Evolutionary conservation across 345 rosid genomes (phyloP), one percentile per base, ranked within the genome.

Genomic region (Camelina sativa): DNA sequence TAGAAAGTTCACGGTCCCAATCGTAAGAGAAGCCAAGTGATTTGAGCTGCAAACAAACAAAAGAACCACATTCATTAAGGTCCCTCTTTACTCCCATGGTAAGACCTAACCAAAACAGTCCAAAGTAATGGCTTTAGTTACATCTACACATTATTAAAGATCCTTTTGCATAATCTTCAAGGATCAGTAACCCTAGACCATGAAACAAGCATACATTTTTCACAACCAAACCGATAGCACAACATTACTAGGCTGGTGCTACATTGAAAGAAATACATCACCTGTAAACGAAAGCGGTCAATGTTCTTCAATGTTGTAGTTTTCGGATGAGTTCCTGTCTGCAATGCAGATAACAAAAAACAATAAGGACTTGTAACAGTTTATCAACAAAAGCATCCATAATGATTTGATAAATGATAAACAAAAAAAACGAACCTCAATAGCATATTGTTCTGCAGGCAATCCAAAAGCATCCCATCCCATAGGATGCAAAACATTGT

Each of bases 401-500:
- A 8, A 23, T 62, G 17, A 44, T 10, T 4, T 16, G 28, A 77
- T 22, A 23, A 53, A 56, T 30, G 15, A 55, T 15, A 63, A 72
- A 56, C 58, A 44, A 71, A 41, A 55, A 50, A 41, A 55, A 51
- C 4, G 73, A 15, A 94, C 97, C 92, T 91, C 93, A 69, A 91
- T 94, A 4, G 98, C 98, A 50, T 91, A 91, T 72, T 94, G 98
- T 83, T 94, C 97, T 3, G 98, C 97, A 44, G 98, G 98, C 83
- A 94, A 84, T 58, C 98, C 98, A 63, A 94, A 94, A 28, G 98
- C 97, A 89, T 94, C 98, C 96, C 97, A 94, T 51, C 96, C 98
- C 96, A 89, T 91, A 1, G 96, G 98, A 65, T 91, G 98, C 84
- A 94, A 75, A 64, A 94, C 97, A 83, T 91, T 94, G 86, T 81